Evolutionary conservation across 192 early-diverging fungal species (phyloP).

Genomic region (Backusella parvicylindrica): DNA sequence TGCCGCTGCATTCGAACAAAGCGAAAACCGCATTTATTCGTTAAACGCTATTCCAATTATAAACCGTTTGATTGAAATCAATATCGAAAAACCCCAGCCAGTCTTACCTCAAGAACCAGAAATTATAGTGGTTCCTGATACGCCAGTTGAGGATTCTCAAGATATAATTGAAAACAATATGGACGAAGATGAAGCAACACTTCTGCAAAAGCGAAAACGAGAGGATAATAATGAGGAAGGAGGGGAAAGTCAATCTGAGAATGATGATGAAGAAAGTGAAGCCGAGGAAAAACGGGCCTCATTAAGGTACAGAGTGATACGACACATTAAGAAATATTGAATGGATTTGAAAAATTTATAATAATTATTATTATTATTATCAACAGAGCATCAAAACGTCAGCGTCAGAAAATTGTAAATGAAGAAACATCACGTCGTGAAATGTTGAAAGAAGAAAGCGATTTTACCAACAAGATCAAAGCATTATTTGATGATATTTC

Average conservation of each 20-base stretch:
- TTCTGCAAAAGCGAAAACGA: background rate
- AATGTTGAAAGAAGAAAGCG: slow-evolving; percentile 29
- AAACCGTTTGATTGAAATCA: background rate
- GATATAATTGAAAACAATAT: background rate
- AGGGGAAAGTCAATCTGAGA: slow-evolving; percentile 9
- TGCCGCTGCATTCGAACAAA: background rate
- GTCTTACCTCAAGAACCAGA: background rate
- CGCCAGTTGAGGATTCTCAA: background rate
- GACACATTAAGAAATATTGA: too few relatives aligned
- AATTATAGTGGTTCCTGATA: background rate
- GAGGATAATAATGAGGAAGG: slow-evolving; percentile 7
- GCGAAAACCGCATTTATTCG: background rate
- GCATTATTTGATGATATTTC: slow-evolving; percentile 1
- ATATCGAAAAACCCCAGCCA: background rate
- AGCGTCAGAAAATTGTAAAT: slow-evolving; percentile 28
- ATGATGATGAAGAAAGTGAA: slow-evolving; percentile 26
- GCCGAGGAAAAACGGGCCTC: slow-evolving; percentile 28
- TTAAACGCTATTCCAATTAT: background rate
- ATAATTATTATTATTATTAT: background rate
- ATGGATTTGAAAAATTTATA: background rate
- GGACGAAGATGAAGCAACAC: background rate
- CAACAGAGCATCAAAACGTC: slow-evolving; percentile 33
- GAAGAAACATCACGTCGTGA: slow-evolving; percentile 23
- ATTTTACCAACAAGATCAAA: slow-evolving; percentile 15
- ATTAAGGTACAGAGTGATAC: slow-evolving; percentile 24